Base-by-base conservation (phyloP, 208 protist genomes). In the Leishmania guyanensis region DNA sequence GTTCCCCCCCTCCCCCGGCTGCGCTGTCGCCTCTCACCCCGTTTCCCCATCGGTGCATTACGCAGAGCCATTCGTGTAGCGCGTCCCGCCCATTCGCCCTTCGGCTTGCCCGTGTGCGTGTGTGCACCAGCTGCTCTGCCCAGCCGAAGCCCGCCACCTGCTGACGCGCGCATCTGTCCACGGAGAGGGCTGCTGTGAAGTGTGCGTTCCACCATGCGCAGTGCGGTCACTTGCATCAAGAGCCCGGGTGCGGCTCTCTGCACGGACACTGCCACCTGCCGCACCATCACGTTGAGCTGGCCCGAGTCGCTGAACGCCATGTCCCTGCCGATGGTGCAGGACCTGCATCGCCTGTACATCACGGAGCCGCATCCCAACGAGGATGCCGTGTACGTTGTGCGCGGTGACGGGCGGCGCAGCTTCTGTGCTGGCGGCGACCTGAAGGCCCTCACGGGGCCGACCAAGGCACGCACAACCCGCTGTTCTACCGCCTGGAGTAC, bases 381-480 rank as follows among this genome's bases (percentile, higher is more conserved):
- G n/a, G 73, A 85, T 14, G 88, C 82, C 17, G 72, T 89, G 10
- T 87, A 88, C 73, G 75, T 93, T n/a, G 26, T 93, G 54, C 76
- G 81, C 2, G 87, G 87, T 58, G 89, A 84, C 26, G 88, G 88
- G 33, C 69, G 76, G 50, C 89, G 89, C 58, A 90, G 83, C 76
- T 96, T 96, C 82, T 95, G 92, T 75, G 88, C 92, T 17, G 93
- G 93, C 33, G 93, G 92, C 33, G 93, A 96, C 79, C 77, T 95
- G 43, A 82, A 91, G 39, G 80, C 81, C 46, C 79, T 96, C 78
- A 84, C 75, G 8, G 75, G 72, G 3, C 66, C 3, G 65, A 66
- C 48, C 73, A 62, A 12, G 26, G 14, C 8, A 54, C 1, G 22
- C 75, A 91, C 66, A 77, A 79, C 29, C 51, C 39, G 3, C 39